Conservation (phyloP, 257 asterid genomes). For the Solanum pinnatisectum region DNA sequence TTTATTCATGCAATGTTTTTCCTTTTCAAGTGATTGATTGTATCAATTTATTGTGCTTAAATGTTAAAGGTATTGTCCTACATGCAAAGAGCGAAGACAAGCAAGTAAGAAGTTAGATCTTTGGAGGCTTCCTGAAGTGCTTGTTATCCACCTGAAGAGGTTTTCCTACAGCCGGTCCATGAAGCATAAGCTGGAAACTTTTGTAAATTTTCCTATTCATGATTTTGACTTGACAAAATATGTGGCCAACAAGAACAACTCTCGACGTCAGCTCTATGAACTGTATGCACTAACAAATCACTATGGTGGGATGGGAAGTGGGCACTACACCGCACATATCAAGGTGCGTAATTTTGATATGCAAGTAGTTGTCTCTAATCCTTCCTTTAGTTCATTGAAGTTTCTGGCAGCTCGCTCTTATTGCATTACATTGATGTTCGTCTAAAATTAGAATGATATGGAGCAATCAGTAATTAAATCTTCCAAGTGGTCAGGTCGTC, state of each 20-base stretch:
- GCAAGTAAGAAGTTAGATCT: constrained; percentile 98
- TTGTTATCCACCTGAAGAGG: constrained; percentile 93
- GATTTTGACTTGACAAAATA: constrained; percentile 88
- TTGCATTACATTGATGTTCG: background rate
- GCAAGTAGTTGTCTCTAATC: background rate
- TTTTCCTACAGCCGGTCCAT: constrained; percentile 94
- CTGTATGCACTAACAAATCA: constrained; percentile 94
- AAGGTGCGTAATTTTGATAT: constrained; percentile 42
- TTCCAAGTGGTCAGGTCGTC: background rate
- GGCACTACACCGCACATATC: constrained; percentile 92
- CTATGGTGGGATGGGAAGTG: constrained; percentile 99
- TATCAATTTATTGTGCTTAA: background rate
- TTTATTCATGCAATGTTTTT: background rate
- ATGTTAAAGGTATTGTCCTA: constrained; percentile 82
- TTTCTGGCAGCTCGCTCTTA: background rate
- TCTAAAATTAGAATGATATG: background rate
- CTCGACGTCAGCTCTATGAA: constrained; percentile 75
- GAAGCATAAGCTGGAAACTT: constrained; percentile 98
- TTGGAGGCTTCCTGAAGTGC: constrained; percentile 99
- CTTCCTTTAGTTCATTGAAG: background rate
- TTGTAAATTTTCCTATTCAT: constrained; percentile 88
- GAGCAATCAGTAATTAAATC: background rate
- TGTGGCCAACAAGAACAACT: constrained; percentile 87
- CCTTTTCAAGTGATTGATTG: background rate
- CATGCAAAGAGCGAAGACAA: constrained; percentile 95